Evolutionary conservation across 2,329 filamentous ascomycete genomes (phyloP), one percentile per base, ranked within the genome.

Genomic region (Hypoxylon rubiginosum): DNA sequence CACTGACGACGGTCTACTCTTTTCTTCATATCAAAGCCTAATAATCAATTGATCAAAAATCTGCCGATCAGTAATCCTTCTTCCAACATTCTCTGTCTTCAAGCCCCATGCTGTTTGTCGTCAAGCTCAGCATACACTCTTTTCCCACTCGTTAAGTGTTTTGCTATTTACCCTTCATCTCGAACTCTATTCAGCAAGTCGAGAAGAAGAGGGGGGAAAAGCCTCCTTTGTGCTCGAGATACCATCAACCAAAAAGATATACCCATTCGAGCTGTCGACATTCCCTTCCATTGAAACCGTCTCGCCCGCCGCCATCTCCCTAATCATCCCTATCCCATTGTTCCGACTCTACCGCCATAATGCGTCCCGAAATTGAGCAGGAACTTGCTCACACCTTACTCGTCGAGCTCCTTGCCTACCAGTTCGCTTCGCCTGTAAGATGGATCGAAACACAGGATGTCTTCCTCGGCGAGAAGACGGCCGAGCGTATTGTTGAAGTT

Each of bases 391-490:
- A 99, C 83, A 98, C 95, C 73, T 89, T 99, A 82, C 92, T 99
- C 79, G 93, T 99, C 72, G 96, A 99, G 90, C 92, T 99, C 71
- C 90, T 99, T 74, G 96, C 96, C 85, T 99, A 98, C 83, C 96
- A 99, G 81, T 99, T 99, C 82, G 96, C 96, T 76, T 98, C 95
- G 58, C 96, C 96, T 54, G 96, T 99, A 75, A 91, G 96, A 90
- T 99, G 96, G 96, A 99, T 99, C 82, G 96, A 99, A 84, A 99
- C 96, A 59, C 96, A 99, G 84, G 96, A 99, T 95, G 96, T 99
- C 75, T 96, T 99, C 77, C 92, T 99, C 74, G 95, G 92, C 71
- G 94, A 98, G 82, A 96, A 97, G 84, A 92, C 90, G 56, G 97
- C 96, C 54, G 96, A 99, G 87, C 91, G 96, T 78, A 97, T 99